These are phyloP conservation scores for Monosporascus sp. DNA, from an alignment of 2,329 filamentous ascomycete genomes.

Conservation along the genomic window DNA sequence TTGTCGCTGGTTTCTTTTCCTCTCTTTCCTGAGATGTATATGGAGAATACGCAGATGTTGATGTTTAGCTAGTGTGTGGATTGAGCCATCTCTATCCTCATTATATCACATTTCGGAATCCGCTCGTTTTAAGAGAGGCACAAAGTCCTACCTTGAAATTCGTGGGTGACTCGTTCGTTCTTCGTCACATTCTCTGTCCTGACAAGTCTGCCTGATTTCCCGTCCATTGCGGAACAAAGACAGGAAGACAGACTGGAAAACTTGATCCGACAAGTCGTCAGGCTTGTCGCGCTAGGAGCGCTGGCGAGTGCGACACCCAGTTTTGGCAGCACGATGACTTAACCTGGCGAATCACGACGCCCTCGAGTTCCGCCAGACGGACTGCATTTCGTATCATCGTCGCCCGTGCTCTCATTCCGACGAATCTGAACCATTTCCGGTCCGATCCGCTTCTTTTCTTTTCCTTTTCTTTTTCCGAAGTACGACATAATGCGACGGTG, in stretches of 20 bases:
- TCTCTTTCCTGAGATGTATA: not conserved
- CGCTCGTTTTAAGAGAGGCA: not conserved
- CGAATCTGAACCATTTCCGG: conserved; percentile 1
- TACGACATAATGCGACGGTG: conserved; percentile 12
- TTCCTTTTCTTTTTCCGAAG: not conserved
- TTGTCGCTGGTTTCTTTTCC: not conserved
- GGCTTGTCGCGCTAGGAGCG: not conserved
- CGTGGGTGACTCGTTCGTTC: not conserved
- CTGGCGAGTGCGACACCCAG: not conserved
- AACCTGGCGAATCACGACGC: not conserved
- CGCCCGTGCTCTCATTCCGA: conserved; percentile 9
- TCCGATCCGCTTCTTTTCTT: conserved; percentile 3
- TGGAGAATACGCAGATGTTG: not conserved
- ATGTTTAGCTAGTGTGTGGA: not conserved
- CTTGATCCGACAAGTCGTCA: not conserved
- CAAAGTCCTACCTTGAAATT: not conserved
- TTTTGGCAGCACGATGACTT: not conserved
- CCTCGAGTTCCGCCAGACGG: not conserved
- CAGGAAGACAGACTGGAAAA: not conserved
- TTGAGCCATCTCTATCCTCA: not conserved
- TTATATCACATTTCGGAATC: not conserved
- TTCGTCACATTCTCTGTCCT: not conserved
- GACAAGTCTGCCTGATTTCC: not conserved
- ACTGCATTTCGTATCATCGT: not conserved
- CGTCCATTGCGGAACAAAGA: not conserved